These are phyloP conservation scores for Pezicula carpinea DNA, from an alignment of 2,329 filamentous ascomycete genomes.

Conservation along the genomic window DNA sequence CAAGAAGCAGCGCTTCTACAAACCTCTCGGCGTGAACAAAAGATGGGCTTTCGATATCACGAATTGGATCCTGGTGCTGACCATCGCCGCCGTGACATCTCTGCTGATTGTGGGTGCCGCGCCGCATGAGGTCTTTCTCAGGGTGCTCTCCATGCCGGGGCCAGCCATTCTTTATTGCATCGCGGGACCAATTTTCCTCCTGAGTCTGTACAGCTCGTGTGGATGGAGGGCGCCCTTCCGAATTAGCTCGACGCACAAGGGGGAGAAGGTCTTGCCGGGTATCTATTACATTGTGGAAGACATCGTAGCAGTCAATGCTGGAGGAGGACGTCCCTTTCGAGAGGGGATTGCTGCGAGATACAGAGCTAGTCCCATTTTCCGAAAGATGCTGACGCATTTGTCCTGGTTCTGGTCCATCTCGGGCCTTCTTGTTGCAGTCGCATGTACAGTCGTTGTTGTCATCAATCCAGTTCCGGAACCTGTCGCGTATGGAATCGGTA, in stretches of 20 bases:
- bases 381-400: slow-evolving; percentile 35
- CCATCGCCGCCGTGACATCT: slow-evolving; percentile 44
- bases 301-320: slow-evolving; percentile 61
- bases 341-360: slow-evolving; percentile 38
- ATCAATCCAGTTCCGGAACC: slow-evolving; percentile 11
- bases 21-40: slow-evolving; percentile 40
- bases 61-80: slow-evolving; percentile 36
- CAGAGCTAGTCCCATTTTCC: slow-evolving; percentile 36
- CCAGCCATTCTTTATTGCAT: slow-evolving; percentile 45
- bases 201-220: slow-evolving; percentile 26
- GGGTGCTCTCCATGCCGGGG: slow-evolving; percentile 46
- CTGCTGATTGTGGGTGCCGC: slow-evolving; percentile 47
- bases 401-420: slow-evolving; percentile 39
- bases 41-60: slow-evolving; percentile 48
- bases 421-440: slow-evolving; percentile 32
- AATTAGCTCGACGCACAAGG: slow-evolving; percentile 59
- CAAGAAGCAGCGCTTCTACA: slow-evolving; percentile 43
- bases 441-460: slow-evolving; percentile 26
- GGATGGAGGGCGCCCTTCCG: slow-evolving; percentile 48
- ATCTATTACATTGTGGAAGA: slow-evolving; percentile 65
- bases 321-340: slow-evolving; percentile 45
- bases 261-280: slow-evolving; percentile 52
- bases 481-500: slow-evolving; percentile 17
- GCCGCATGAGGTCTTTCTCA: slow-evolving; percentile 43
- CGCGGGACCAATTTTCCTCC: slow-evolving; percentile 37